Evolutionary conservation across 768 basidiomycete species (phyloP), one percentile per base, ranked within the genome.

Genomic region (Pisolithus tinctorius): DNA sequence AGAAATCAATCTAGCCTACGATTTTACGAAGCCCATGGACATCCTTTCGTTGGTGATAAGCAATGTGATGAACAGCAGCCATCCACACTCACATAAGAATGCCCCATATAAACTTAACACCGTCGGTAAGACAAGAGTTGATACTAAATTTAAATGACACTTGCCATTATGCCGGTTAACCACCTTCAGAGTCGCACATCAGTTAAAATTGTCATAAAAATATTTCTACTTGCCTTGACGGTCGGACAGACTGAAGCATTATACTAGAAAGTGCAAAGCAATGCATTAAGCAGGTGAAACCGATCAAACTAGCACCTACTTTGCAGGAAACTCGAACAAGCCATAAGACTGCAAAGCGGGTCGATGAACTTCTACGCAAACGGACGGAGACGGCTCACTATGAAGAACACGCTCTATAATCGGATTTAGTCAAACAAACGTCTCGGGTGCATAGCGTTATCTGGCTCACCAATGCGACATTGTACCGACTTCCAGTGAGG

Each of bases 21-120:
- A 83, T 63, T 80, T 81, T 17, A 84, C 83, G 29, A 83, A 65
- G n/a, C 82, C 81, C 80, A 82, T 83, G 27, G 79, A 56, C 5
- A 78, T 77, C 74, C 81, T 82, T 48, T 10, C 16, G 16, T 25
- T 7, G 10, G 14, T 45, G 27, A 23, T 23, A 9, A 13, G 25
- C 44, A 14, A 29, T 14, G 27, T 30, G 26, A 30, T 6, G 7
- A 16, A n/a, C n/a, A 13, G 16, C 14, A 25, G 6, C 20, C 13
- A 29, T 46, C 38, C 2, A 47, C 11, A 61, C 74, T 45, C 49
- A 82, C 81, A 80, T 80, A 42, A 83, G 72, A 4, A 77, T 67
- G 2, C 84, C 84, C 83, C 84, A 86, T 5, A 73, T 57, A 23
- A 80, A 60, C 82, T 82, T 8, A 4, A n/a, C 31, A 8, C 45